Conservation (phyloP, 2,329 filamentous ascomycete species). For the Trichoderma brevicompactum region DNA sequence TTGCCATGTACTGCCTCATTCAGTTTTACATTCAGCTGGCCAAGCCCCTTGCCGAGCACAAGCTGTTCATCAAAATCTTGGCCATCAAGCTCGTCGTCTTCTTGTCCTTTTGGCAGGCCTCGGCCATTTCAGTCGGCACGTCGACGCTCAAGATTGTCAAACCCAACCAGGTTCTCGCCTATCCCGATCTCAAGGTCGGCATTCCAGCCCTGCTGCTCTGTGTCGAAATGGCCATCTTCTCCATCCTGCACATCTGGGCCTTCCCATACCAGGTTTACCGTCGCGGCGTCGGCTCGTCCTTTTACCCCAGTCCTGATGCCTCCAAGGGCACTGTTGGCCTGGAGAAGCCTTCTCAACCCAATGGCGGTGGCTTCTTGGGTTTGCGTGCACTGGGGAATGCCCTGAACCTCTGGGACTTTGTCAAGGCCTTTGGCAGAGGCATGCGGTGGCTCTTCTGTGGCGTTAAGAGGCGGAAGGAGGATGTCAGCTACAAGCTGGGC, state of each 20-base stretch:
- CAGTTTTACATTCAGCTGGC: conserved; percentile 84
- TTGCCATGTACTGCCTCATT: conserved; percentile 88
- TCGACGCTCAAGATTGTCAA: conserved; percentile 66
- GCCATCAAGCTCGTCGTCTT: conserved; percentile 93
- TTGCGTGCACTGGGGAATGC: conserved; percentile 70
- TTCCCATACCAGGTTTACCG: conserved; percentile 78
- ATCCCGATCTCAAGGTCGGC: conserved; percentile 78
- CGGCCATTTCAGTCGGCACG: conserved; percentile 55
- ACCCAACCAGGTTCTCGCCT: conserved; percentile 64
- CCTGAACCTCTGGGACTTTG: conserved; percentile 80
- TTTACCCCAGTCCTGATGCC: conserved; percentile 52
- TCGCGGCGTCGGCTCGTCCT: conserved; percentile 47
- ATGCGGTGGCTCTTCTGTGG: conserved; percentile 82
- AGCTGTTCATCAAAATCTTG: conserved; percentile 77
- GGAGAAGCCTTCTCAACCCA: conserved; percentile 53
- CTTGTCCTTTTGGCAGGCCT: conserved; percentile 83
- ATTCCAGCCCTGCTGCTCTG: conserved; percentile 79
- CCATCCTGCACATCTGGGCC: conserved; percentile 78
- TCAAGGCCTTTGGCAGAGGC: conserved; percentile 78
- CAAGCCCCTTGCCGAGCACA: conserved; percentile 67
- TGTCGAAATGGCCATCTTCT: conserved; percentile 83
- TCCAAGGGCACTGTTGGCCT: conserved; percentile 46
- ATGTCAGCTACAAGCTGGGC: conserved; percentile 53
- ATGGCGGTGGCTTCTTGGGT: conserved; percentile 68
- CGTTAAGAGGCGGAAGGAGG: conserved; percentile 61